Base-by-base conservation (phyloP, 331 rosid genomes). In the Quercus phellos region DNA sequence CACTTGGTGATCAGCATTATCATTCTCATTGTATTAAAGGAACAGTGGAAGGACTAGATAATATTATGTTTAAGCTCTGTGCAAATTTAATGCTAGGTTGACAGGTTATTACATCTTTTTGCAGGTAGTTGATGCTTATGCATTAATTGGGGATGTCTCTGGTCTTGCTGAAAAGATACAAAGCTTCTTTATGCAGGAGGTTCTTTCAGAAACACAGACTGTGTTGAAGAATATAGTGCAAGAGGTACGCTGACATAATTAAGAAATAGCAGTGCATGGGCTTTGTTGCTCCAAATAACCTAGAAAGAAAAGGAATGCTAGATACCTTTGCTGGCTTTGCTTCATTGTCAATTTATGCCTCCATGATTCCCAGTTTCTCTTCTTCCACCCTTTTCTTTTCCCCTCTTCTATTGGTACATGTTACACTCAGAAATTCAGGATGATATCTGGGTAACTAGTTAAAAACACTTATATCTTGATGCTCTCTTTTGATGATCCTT, bases 101-200 rank as follows among this genome's bases (percentile, higher is more conserved):
- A 80, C 42, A 63, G 8, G 64, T 61, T 75, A 4, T 67, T 80
- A 68, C 66, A 38, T 66, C 70, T 54, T 68, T 83, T 76, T 81
- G 56, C 94, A 93, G 99, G 99, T 93, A 73, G 75, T 93, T 80
- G 99, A 95, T 89, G 99, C 99, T 17, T 95, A 95, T 60, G 98
- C 99, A 73, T 88, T 95, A 68, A 95, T 95, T 51, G 99, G 99
- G 76, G 99, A 95, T 84, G 81, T 88, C 56, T 75, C 93, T 43
- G 99, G 99, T 83, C 99, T 95, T 75, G 96, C 98, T 53, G 99
- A 95, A 83, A 95, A 95, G 92, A 89, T 95, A 84, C 99, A 95
- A 80, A 95, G 99, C 90, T 95, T 91, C 85, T 95, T 93, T 85
- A 91, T 95, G 98, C 98, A 95, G 90, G 99, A 95, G 90, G 98